phyloP scores from a whole-genome alignment of 495 filamentous ascomycete species.

The Aspergillus bertholletiae region DNA sequence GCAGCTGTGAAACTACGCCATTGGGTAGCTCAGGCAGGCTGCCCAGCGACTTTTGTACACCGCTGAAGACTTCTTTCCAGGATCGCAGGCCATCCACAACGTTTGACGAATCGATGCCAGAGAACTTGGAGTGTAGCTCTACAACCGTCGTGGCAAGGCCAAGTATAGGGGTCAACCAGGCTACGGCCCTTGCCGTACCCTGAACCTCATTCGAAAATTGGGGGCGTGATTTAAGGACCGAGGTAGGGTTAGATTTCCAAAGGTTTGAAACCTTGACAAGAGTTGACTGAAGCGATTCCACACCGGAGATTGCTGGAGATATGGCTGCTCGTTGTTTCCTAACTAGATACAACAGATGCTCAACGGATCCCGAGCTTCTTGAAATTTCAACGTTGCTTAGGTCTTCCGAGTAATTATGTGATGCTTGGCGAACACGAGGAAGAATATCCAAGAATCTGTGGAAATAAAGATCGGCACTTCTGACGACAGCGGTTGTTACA shows the following conservation, averaged over 20 bases:
- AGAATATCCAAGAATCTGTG: constrained; percentile 71
- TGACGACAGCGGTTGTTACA: constrained; percentile 17
- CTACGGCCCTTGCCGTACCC: constrained; percentile 25
- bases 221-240: constrained; percentile 23
- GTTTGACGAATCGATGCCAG: constrained; percentile 39
- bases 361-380: constrained; percentile 75
- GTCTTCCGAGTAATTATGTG: constrained; percentile 74
- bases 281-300: constrained; percentile 31
- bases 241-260: constrained; percentile 34
- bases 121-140: constrained; percentile 58
- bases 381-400: constrained; percentile 72
- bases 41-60: constrained; percentile 35
- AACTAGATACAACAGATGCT: constrained; percentile 68
- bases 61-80: constrained; percentile 47
- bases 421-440: constrained; percentile 59
- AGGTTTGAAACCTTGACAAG: constrained; percentile 38
- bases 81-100: constrained; percentile 40
- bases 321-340: constrained; percentile 63
- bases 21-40: constrained; percentile 51
- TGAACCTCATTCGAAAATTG: constrained; percentile 18
- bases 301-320: constrained; percentile 36
- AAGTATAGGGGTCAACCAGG: constrained; percentile 51
- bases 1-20: constrained; percentile 46
- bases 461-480: constrained; percentile 66
- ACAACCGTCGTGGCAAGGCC: constrained; percentile 42